Evolutionary conservation across 129 eudicot species (phyloP), one percentile per base, ranked within the genome.

Genomic region (Escallonia rubra): DNA sequence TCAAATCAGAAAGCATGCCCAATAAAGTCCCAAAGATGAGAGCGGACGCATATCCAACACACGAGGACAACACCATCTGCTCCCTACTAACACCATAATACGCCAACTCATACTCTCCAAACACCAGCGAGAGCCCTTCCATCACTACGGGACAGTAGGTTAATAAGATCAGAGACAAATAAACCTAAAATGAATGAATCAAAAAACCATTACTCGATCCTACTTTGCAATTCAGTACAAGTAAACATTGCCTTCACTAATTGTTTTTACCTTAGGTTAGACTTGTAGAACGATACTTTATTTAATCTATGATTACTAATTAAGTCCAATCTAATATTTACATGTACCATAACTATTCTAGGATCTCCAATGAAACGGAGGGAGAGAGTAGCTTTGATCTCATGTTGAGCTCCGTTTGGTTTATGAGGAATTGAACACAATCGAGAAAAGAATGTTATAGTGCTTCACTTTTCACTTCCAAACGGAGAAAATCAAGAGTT

Each of bases 41-140:
- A 23, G 96, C 81, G 38, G 81, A 80, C 9, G 81, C 76, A 60
- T 59, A 85, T 68, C 96, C 89, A 61, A 83, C 73, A 41, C 82
- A 65, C 6, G 89, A 59, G 51, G 16, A 57, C 40, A 71, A 47
- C 77, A 82, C 78, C 85, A 93, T 89, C 72, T 79, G 79, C 67
- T 85, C 90, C 69, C 73, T 89, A 63, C 57, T 78, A 4, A 87
- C 12, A 57, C 95, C 95, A 69, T 80, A 74, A 65, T 78, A 74
- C 6, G 73, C 83, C 88, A 80, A 65, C 64, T 93, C 99, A 51
- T 78, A 84, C 67, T 93, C 99, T 41, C 96, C 99, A 71, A 78
- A 78, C 67, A 87, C 90, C 9, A 81, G 68, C 95, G 88, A 78
- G 65, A 87, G 67, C 43, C 99, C 99, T 80, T 93, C 90, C 85